Conservation (phyloP, 495 filamentous ascomycete genomes). For the Geoglossum glabrum region DNA sequence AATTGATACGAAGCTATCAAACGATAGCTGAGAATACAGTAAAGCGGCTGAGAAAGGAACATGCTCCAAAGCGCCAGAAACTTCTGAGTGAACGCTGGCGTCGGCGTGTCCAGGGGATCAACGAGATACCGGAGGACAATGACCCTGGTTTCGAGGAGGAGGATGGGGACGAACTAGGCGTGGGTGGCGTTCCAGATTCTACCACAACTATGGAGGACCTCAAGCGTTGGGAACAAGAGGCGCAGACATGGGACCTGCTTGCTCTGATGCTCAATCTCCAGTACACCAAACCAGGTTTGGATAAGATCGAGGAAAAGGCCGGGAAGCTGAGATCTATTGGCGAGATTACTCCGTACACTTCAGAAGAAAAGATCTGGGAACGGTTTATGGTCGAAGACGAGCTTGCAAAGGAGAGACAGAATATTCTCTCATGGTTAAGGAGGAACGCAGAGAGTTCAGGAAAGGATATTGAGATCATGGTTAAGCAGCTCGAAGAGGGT, state of each 20-base stretch:
- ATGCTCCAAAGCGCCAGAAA: slow-evolving; percentile 1
- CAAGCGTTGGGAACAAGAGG: slow-evolving; percentile 43
- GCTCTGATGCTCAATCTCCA: slow-evolving; percentile 37
- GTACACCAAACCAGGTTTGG: slow-evolving; percentile 20
- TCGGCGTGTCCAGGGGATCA: background rate
- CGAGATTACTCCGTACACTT: slow-evolving; percentile 32
- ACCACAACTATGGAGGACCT: slow-evolving; percentile 23
- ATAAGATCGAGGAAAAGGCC: slow-evolving; percentile 19
- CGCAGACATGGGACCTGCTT: slow-evolving; percentile 77
- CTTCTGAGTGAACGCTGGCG: slow-evolving; percentile 1
- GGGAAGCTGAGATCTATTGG: slow-evolving; percentile 30
- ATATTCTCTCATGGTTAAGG: slow-evolving; percentile 70
- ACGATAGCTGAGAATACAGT: slow-evolving; percentile 18
- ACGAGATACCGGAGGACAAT: background rate
- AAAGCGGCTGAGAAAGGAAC: slow-evolving; percentile 15
- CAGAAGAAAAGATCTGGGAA: slow-evolving; percentile 42
- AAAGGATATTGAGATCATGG: slow-evolving; percentile 52
- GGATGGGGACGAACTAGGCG: slow-evolving; percentile 7
- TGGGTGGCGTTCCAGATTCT: background rate
- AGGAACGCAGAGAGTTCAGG: slow-evolving; percentile 39
- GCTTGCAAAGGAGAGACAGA: slow-evolving; percentile 51
- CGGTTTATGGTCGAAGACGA: slow-evolving; percentile 42
- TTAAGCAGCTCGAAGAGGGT: slow-evolving; percentile 40
- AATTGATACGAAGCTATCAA: slow-evolving; percentile 17
- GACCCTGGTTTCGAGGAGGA: background rate